These are phyloP conservation scores for Aeminium ludgeri DNA, from an alignment of 495 filamentous ascomycete genomes.

Conservation along the genomic window DNA sequence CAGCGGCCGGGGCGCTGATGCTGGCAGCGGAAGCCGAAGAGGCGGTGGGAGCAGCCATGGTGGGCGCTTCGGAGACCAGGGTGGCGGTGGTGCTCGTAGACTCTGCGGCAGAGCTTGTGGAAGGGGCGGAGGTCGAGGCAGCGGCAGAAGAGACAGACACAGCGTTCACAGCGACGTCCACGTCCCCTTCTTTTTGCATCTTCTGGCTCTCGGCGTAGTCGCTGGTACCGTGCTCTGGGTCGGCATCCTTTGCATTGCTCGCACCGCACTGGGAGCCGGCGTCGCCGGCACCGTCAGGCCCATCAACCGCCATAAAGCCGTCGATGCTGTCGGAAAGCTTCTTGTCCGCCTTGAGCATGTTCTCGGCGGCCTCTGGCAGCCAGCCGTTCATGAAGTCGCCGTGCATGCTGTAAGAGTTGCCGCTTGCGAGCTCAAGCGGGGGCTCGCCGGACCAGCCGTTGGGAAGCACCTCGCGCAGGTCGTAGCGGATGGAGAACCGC, in stretches of 20 bases:
- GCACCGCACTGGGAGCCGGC: neutral
- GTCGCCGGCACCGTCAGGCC: neutral
- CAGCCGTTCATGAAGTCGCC: slow-evolving; percentile 23
- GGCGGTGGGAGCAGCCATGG: no score
- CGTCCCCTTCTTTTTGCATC: neutral
- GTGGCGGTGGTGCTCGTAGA: no score
- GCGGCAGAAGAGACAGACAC: no score
- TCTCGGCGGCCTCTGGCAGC: slow-evolving; percentile 14
- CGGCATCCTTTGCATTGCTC: neutral
- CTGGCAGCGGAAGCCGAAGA: no score
- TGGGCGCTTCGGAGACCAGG: no score
- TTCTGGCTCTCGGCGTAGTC: neutral
- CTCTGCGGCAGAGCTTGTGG: no score
- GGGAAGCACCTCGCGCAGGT: slow-evolving; percentile 19
- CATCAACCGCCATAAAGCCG: slow-evolving; percentile 5
- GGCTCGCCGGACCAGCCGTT: slow-evolving; percentile 18
- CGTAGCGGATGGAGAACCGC: slow-evolving; percentile 22
- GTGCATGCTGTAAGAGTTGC: slow-evolving; percentile 17
- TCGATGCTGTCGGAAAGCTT: slow-evolving; percentile 2
- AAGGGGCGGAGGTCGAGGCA: no score
- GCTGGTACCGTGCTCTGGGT: neutral
- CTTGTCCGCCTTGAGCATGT: slow-evolving; percentile 13
- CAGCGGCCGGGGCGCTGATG: no score
- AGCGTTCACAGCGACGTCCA: no score
- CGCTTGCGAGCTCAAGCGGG: slow-evolving; percentile 18